Conservation (phyloP, 352 stramenopile genomes). For the Globisporangium carolinianum region DNA sequence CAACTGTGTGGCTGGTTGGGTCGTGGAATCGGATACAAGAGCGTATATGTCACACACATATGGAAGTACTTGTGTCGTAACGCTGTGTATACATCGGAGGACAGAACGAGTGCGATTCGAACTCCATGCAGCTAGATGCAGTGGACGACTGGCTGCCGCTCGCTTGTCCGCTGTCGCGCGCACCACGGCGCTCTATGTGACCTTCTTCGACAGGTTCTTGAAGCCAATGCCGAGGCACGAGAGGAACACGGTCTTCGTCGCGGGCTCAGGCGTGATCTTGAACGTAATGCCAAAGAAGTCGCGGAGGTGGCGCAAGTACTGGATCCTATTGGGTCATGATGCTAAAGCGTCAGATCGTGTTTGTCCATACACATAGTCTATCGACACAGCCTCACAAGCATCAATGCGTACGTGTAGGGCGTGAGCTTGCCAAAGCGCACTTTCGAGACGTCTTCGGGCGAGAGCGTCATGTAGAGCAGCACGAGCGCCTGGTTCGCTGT, state of each 20-base stretch:
- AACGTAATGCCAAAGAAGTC: conserved; percentile 93
- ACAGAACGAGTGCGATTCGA: too few relatives aligned
- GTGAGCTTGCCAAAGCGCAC: conserved; percentile 88
- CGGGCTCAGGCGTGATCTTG: conserved; percentile 88
- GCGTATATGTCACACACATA: too few relatives aligned
- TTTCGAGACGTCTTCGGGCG: conserved; percentile 96
- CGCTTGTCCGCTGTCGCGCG: too few relatives aligned
- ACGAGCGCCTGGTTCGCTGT: conserved; percentile 94
- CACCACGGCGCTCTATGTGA: conserved; percentile 65
- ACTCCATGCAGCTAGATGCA: too few relatives aligned
- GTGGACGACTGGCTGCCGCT: too few relatives aligned
- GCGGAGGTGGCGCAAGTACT: conserved; percentile 85
- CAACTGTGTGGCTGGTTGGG: too few relatives aligned
- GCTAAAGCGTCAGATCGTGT: not conserved
- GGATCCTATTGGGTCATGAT: conserved; percentile 46
- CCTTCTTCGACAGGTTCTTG: conserved; percentile 94
- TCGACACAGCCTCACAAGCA: not conserved
- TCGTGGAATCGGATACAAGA: too few relatives aligned
- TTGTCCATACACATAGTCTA: too few relatives aligned
- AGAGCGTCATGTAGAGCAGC: conserved; percentile 97
- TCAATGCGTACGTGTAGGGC: conserved; percentile 55
- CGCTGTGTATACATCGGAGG: too few relatives aligned
- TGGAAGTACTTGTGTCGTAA: too few relatives aligned
- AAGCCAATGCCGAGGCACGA: conserved; percentile 93
- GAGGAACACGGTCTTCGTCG: conserved; percentile 88